Percentiles rank a stretch among this genome's conserved stretches.
Evolutionary conservation across 768 basidiomycete species (phyloP).

Genomic region (Tubosaeta sp.): DNA sequence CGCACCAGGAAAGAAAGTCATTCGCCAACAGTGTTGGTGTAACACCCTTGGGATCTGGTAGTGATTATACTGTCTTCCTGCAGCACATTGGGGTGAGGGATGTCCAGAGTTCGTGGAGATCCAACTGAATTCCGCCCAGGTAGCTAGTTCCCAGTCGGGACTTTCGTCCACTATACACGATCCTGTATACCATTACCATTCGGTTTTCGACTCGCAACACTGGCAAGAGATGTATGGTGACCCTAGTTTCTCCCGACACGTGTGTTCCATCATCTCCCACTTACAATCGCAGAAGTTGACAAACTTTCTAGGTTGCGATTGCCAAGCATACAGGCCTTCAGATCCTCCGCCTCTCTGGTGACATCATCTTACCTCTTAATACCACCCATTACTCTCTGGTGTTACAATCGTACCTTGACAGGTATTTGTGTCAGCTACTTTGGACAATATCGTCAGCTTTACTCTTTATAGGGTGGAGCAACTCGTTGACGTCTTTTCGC

Average conservation of each 20-base stretch:
- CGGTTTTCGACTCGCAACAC: slow-evolving; percentile 65
- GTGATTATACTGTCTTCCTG: slow-evolving; percentile 90
- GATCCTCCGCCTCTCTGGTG: slow-evolving; percentile 57
- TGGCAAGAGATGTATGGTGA: slow-evolving; percentile 79
- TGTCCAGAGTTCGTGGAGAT: not conserved
- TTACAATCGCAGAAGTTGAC: slow-evolving; percentile 1
- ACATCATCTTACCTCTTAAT: slow-evolving; percentile 66
- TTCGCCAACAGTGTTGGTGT: slow-evolving; percentile 40
- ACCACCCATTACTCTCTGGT: slow-evolving; percentile 73
- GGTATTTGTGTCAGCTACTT: slow-evolving; percentile 36
- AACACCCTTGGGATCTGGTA: slow-evolving; percentile 72
- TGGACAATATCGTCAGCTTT: slow-evolving; percentile 22
- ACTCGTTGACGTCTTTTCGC: slow-evolving; percentile 19
- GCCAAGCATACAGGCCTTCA: slow-evolving; percentile 65
- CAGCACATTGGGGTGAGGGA: slow-evolving; percentile 64
- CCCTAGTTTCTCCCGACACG: slow-evolving; percentile 70
- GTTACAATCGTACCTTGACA: slow-evolving; percentile 56
- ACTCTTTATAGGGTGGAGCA: slow-evolving; percentile 26
- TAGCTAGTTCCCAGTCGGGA: slow-evolving; percentile 32
- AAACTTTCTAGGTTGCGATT: slow-evolving; percentile 48
- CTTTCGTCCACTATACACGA: slow-evolving; percentile 41
- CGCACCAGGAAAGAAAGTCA: slow-evolving; percentile 23
- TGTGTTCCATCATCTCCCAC: slow-evolving; percentile 29
- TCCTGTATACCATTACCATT: slow-evolving; percentile 72
- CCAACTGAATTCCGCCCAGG: slow-evolving; percentile 17